Conservation (phyloP, 192 early-diverging fungal genomes). For the Glomus cerebriforme region DNA sequence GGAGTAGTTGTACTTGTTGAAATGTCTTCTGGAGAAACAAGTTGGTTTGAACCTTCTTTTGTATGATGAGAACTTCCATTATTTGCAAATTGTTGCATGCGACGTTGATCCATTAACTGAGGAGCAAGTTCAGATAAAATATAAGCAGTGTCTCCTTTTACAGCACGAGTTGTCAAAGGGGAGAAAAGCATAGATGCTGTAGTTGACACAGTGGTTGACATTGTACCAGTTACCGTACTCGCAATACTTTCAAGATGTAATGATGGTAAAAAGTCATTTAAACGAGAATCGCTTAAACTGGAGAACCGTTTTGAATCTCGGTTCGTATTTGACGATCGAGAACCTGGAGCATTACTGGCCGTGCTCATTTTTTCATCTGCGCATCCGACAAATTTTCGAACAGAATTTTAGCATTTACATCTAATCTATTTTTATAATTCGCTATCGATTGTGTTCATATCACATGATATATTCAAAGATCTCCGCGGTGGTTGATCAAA, state of each 20-base stretch:
- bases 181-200: conserved; percentile 52
- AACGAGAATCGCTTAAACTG: background rate
- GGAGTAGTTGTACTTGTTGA: conserved; percentile 24
- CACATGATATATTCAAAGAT: too few relatives aligned
- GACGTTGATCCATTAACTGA: conserved; percentile 48
- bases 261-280: conserved; percentile 20
- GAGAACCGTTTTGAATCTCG: background rate
- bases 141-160: conserved; percentile 54
- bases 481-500: too few relatives aligned
- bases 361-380: background rate
- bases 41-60: conserved; percentile 25
- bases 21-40: conserved; percentile 31
- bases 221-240: conserved; percentile 11
- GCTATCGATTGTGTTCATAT: too few relatives aligned
- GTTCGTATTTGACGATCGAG: background rate
- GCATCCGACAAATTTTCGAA: background rate
- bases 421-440: background rate
- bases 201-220: conserved; percentile 15
- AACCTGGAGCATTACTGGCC: background rate
- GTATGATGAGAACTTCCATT: conserved; percentile 35
- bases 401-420: background rate
- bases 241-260: conserved; percentile 14
- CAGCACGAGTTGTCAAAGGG: conserved; percentile 52
- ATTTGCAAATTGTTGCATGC: conserved; percentile 48
- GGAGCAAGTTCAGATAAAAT: conserved; percentile 44